Base-by-base conservation (phyloP, 352 stramenopile genomes). In the Aphanomyces cochlioides region DNA sequence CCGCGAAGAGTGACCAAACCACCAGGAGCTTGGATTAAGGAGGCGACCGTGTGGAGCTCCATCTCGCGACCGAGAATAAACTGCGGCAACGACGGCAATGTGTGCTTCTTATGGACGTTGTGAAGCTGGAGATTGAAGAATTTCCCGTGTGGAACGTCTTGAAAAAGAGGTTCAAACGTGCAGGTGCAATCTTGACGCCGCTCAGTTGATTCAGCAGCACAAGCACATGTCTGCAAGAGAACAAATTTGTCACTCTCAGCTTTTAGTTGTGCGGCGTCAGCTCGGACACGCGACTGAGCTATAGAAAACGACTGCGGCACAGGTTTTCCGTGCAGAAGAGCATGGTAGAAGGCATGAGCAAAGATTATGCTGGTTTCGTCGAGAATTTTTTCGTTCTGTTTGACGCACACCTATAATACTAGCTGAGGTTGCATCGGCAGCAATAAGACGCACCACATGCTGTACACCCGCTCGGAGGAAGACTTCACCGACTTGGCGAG, bases 341-440 rank as follows among this genome's bases (percentile, higher is more conserved):
- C 85, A 72, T 90, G 82, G 63, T 93, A 93, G 69, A 93, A 93
- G 12, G 85, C 81, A 47, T 90, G 81, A 3, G 85, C 81, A 48
- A 93, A 93, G 74, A 91, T 81, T 19, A 83, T 80, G n/a, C 81
- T 87, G 3, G 81, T 76, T 19, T 91, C 85, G 66, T 93, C 85
- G 4, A 93, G 74, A 28, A 93, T 69, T 36, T 81, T 77, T 28
- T 85, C 79, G 36, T 88, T 80, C 38, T 79, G 89, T n/a, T 80
- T 77, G 36, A 90, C 85, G 57, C 85, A 93, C 28, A 93, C 28
- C 28, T 28, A 28, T 2, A 28, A 28, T 28, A 28, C 28, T 28
- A 28, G 28, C 28, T 28, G 28, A 28, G 2, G 28, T 28, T 28
- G 28, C 28, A 28, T 28, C 28, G 28, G 2, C 28, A 28, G 28